phyloP scores from a whole-genome alignment of 2,329 filamentous ascomycete genomes.

The Penicillium sp. region DNA sequence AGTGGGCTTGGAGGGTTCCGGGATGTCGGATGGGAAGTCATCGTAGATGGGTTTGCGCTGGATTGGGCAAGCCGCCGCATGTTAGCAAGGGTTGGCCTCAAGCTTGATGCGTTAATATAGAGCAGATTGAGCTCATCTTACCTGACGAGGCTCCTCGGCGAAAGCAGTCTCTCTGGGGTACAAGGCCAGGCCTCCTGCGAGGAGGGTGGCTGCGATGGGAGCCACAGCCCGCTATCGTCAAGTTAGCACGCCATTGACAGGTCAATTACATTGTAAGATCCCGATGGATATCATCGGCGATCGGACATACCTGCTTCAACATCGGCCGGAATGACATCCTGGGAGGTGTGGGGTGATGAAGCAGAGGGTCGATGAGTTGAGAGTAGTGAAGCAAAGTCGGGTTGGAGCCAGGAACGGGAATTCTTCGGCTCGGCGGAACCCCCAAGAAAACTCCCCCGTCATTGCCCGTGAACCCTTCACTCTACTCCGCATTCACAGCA shows the following conservation, averaged over 20 bases:
- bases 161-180: slow-evolving; percentile 45
- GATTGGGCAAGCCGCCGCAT: slow-evolving; percentile 16
- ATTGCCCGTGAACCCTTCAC: slow-evolving; percentile 27
- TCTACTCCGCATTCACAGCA: slow-evolving; percentile 10
- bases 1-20: slow-evolving; percentile 28
- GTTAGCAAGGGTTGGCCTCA: slow-evolving; percentile 7
- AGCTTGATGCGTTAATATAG: not conserved
- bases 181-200: slow-evolving; percentile 42
- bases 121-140: slow-evolving; percentile 3
- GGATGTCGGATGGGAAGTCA: slow-evolving; percentile 37
- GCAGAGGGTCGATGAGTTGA: slow-evolving; percentile 18
- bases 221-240: slow-evolving; percentile 39
- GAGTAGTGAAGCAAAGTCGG: slow-evolving; percentile 31
- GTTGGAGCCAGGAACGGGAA: slow-evolving; percentile 31
- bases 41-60: slow-evolving; percentile 50
- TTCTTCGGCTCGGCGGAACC: slow-evolving; percentile 31
- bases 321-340: slow-evolving; percentile 46
- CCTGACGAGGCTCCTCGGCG: slow-evolving; percentile 45
- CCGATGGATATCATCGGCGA: not conserved
- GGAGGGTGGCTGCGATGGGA: slow-evolving; percentile 43
- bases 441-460: slow-evolving; percentile 34
- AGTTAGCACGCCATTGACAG: slow-evolving; percentile 28
- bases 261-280: slow-evolving; percentile 14
- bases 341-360: slow-evolving; percentile 24
- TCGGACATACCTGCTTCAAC: slow-evolving; percentile 40